Evolutionary conservation across 2,329 filamentous ascomycete genomes (phyloP), one percentile per base, ranked within the genome.

Genomic region (Stemphylium vesicarium): DNA sequence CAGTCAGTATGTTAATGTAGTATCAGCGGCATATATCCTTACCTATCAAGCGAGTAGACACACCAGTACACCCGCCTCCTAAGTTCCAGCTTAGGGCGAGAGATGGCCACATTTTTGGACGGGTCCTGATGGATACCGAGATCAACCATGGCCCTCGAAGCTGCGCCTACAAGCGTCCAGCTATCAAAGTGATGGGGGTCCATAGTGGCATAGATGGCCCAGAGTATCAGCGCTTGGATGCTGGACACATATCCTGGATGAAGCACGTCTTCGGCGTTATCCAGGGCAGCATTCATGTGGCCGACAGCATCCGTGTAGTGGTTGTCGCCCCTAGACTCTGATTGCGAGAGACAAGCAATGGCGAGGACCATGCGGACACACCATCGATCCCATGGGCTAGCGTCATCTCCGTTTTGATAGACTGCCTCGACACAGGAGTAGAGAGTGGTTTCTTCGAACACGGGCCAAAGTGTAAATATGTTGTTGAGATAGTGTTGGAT

Each of bases 71-170:
- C 89, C 63, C 88, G 87, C 46, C 94, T 85, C 47, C 94, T 86
- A 56, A 92, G 81, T 63, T 96, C 91, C 11, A 96, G 79, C 40
- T 87, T 85, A 2, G 84, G 79, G 63, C 87, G 88, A 53, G 91
- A 86, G 10, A 88, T 83, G 24, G 86, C 78, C 13, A 89, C 83
- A 58, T 89, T 87, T 52, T 84, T 82, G 0, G 90, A 88, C 3
- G 92, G 92, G 64, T 98, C 94, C 76, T 97, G 94, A 74, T 98
- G 95, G 53, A 96, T 87, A 7, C 95, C 95, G 26, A 97, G 79
- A 77, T 99, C 95, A 18, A 97, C 85, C 69, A 94, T 87, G 5
- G 92, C 91, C 53, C 94, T 86, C 36, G 91, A 91, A 6, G 94
- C 93, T 72, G 95, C 93, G 6, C 94, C 95, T 51, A 97, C 90